Evolutionary conservation across 1,284 basidiomycete genomes (phyloP).

Genomic region (Ceratobasidium sp.): DNA sequence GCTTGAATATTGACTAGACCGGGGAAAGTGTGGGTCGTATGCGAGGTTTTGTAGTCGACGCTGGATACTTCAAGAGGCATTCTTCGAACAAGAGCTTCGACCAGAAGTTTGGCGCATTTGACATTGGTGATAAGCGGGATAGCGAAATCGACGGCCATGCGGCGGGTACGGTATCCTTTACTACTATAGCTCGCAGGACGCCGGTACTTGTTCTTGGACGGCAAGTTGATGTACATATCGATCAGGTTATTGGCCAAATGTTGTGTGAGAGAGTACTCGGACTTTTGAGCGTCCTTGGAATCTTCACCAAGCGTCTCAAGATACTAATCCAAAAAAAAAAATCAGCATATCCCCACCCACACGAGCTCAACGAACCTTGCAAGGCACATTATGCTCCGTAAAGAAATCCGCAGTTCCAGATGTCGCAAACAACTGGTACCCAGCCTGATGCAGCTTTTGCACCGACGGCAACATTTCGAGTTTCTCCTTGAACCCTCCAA

Average conservation of each 20-base stretch:
- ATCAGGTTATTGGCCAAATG: constrained; percentile 96
- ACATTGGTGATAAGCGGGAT: constrained; percentile 98
- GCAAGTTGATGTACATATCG: constrained; percentile 99
- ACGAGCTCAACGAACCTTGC: constrained; percentile 69
- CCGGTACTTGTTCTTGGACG: constrained; percentile 97
- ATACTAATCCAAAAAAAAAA: constrained; percentile 69
- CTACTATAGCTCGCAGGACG: constrained; percentile 97
- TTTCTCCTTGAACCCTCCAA: constrained; percentile 98
- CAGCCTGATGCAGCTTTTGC: constrained; percentile 94
- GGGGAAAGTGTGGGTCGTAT: constrained; percentile 90
- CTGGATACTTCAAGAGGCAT: constrained; percentile 89
- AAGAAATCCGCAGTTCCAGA: constrained; percentile 97
- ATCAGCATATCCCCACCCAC: constrained; percentile 40
- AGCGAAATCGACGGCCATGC: constrained; percentile 99
- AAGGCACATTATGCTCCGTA: constrained; percentile 84
- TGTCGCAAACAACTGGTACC: constrained; percentile 97
- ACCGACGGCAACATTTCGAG: constrained; percentile 95
- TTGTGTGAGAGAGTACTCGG: constrained; percentile 94
- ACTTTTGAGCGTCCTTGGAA: constrained; percentile 81
- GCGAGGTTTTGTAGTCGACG: constrained; percentile 96
- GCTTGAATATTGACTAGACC: constrained; percentile 91
- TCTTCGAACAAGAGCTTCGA: constrained; percentile 93
- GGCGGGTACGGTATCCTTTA: constrained; percentile 95
- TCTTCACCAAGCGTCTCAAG: constrained; percentile 87
- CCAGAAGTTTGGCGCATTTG: constrained; percentile 97